Conservation (phyloP, 768 basidiomycete species). For the Russula sp. region DNA sequence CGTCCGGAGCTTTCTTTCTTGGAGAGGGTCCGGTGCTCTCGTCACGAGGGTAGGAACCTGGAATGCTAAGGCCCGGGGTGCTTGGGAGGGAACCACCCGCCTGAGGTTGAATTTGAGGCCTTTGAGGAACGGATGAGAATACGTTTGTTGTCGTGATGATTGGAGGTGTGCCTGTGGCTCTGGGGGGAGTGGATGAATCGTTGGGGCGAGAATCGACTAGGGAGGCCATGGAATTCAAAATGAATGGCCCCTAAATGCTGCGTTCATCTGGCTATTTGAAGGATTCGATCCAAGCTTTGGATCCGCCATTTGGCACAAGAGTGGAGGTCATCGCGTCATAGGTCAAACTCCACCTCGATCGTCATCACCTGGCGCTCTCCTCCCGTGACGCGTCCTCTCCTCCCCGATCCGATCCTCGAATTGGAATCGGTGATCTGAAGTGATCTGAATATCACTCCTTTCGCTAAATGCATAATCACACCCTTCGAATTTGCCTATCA, state of each 20-base stretch:
- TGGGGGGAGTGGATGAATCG: not conserved
- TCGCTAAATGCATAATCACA: not conserved
- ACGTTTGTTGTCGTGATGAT: slow-evolving; percentile 16
- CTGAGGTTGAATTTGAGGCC: not conserved
- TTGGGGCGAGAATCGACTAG: not conserved
- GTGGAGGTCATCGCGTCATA: not conserved
- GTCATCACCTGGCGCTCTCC: not conserved
- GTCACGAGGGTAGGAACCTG: slow-evolving; percentile 14
- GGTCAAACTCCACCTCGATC: slow-evolving; percentile 6
- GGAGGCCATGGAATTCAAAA: slow-evolving; percentile 3
- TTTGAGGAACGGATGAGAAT: not conserved
- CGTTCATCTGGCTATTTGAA: slow-evolving; percentile 10
- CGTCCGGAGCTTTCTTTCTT: not conserved
- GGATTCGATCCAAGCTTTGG: slow-evolving; percentile 8
- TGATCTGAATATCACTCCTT: too few species aligned
- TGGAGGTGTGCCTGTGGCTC: not conserved
- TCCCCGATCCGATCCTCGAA: not conserved
- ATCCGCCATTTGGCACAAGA: slow-evolving; percentile 3
- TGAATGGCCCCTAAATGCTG: slow-evolving; percentile 8
- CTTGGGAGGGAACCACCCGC: not conserved
- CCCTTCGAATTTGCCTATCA: not conserved
- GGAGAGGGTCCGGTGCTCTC: not conserved
- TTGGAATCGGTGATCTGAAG: not conserved
- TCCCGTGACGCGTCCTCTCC: not conserved
- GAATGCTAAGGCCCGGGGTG: slow-evolving; percentile 9